These are phyloP conservation scores for Rubia occidens DNA, from an alignment of 305 asterid species.

Conservation along the genomic window DNA sequence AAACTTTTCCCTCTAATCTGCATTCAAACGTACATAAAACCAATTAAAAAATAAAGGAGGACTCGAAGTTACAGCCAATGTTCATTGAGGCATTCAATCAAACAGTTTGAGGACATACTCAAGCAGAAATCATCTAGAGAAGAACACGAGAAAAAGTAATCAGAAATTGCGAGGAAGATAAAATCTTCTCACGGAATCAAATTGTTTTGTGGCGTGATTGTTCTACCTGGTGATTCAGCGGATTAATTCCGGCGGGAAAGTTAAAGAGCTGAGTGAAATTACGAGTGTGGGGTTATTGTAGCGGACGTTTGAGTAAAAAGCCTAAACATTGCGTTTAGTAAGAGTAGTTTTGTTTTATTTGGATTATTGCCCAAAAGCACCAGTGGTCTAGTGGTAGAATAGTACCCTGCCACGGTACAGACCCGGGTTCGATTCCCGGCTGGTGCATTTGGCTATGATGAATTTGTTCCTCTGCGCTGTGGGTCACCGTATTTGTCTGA, in stretches of 20 bases:
- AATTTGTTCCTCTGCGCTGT: too few relatives aligned
- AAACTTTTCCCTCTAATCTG: conserved; percentile 6
- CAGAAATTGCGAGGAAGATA: not conserved
- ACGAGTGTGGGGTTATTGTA: too few relatives aligned
- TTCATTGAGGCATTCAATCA: conserved; percentile 9
- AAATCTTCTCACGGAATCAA: not conserved
- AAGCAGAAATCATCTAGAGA: too few relatives aligned
- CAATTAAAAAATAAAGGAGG: not conserved
- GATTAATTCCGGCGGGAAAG: not conserved
- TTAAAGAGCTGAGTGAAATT: too few relatives aligned
- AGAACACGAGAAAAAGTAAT: not conserved
- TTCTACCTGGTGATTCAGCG: conserved; percentile 6
- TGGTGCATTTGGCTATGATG: conserved; percentile 19
- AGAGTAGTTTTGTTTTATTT: too few relatives aligned
- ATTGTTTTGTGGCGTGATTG: not conserved
- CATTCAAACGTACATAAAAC: not conserved
- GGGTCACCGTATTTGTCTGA: too few relatives aligned
- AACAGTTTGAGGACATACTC: not conserved
- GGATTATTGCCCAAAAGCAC: conserved; percentile 14
- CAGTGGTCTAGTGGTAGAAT: conserved; percentile 52
- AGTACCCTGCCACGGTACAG: conserved; percentile 50
- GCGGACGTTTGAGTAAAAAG: too few relatives aligned
- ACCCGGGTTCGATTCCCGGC: conserved; percentile 44
- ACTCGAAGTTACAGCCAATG: not conserved
- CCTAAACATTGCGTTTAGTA: too few relatives aligned